Evolutionary conservation across 345 rosid species (phyloP), one percentile per base, ranked within the genome.

Genomic region (Heritiera littoralis): DNA sequence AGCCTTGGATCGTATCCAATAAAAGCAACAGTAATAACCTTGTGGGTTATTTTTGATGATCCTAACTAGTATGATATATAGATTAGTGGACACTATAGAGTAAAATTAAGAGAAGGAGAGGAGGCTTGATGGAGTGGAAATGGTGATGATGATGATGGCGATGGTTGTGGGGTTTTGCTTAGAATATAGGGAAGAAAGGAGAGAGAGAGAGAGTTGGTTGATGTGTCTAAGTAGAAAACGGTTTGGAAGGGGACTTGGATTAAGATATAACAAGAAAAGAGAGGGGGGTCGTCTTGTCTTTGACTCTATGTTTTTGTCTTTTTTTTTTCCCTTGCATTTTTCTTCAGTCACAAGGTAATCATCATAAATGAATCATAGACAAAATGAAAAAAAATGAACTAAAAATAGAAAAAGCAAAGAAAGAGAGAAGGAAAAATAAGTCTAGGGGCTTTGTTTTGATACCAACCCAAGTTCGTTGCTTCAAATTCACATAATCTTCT

Each of bases 121-220:
- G 81, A 82, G 87, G 87, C 92, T 88, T 92, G 82, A 84, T 80
- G 85, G 89, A 87, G 93, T 82, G 95, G 89, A 79, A 87, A 91
- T 83, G 81, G 84, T 86, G 89, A 82, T 86, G 90, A 84, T 90
- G 74, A 90, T 89, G 84, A 35, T 35, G 38, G 86, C 86, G 89
- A 83, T 80, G 89, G 77, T 66, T 90, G 89, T 87, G 86, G 89
- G 90, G 95, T 88, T 85, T 96, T 96, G 99, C 99, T 94, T 96
- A 94, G 89, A 93, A 90, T 83, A 91, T 85, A 83, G 95, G 92
- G 81, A 89, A 94, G 80, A 84, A 75, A 78, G 79, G 82, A 32
- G 73, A 81, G 83, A 78, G 83, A 78, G 75, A 55, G 78, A 73
- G 81, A 77, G 91, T 84, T 90, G 89, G 96, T 87, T 92, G 93